Conservation (phyloP, 1,284 basidiomycete genomes). For the Sporisorium scitamineum region DNA sequence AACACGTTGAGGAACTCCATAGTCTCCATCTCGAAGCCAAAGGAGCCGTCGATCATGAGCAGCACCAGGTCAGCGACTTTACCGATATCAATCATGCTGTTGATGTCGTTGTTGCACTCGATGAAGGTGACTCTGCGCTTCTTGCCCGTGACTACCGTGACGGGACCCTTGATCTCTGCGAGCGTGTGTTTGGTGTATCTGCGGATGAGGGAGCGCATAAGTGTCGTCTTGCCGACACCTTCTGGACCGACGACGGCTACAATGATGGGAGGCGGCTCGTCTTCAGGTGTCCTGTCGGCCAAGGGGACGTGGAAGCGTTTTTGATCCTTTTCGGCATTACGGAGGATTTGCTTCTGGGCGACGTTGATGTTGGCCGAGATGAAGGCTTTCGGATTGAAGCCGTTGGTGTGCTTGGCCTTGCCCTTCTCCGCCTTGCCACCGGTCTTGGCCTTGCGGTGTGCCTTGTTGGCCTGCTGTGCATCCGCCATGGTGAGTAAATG, state of each 20-base stretch:
- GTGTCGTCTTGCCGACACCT: slow-evolving; percentile 93
- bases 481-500: slow-evolving; percentile 48
- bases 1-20: slow-evolving; percentile 98
- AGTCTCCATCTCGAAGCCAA: slow-evolving; percentile 99
- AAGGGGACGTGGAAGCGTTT: slow-evolving; percentile 94
- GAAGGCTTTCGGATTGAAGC: slow-evolving; percentile 94
- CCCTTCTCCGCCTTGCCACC: slow-evolving; percentile 62
- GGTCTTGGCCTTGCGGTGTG: slow-evolving; percentile 62
- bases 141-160: slow-evolving; percentile 94
- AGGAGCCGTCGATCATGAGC: slow-evolving; percentile 97
- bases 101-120: slow-evolving; percentile 97
- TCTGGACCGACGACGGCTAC: slow-evolving; percentile 97
- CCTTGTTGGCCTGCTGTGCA: slow-evolving; percentile 61
- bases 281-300: slow-evolving; percentile 86
- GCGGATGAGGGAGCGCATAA: slow-evolving; percentile 90
- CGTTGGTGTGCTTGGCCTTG: slow-evolving; percentile 69
- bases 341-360: slow-evolving; percentile 82
- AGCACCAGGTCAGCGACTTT: slow-evolving; percentile 96
- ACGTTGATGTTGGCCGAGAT: slow-evolving; percentile 74
- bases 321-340: slow-evolving; percentile 93
- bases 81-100: slow-evolving; percentile 97
- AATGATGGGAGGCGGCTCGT: slow-evolving; percentile 91
- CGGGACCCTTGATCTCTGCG: slow-evolving; percentile 88
- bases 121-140: slow-evolving; percentile 91
- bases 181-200: slow-evolving; percentile 95